These are phyloP conservation scores for Populus tomentosa DNA, from an alignment of 441 rosid species.

Conservation along the genomic window DNA sequence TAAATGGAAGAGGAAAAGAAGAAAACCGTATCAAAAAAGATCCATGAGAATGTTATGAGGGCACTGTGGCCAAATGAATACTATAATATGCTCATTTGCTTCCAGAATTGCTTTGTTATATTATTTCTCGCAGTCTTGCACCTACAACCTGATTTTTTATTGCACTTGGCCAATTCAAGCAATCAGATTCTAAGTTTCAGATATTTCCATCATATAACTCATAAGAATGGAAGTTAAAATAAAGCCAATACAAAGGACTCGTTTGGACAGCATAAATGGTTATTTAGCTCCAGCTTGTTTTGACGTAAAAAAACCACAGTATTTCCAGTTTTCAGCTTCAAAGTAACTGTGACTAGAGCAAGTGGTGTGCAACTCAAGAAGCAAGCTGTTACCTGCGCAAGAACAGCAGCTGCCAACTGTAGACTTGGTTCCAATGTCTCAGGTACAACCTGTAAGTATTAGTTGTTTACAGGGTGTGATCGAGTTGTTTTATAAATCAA, in stretches of 20 bases:
- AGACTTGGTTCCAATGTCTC: conserved; percentile 98
- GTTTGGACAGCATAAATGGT: neutral
- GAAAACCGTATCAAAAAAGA: neutral
- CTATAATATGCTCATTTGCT: neutral
- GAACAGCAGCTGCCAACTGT: conserved; percentile 98
- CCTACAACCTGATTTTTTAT: neutral
- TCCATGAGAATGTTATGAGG: neutral
- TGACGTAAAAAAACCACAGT: neutral
- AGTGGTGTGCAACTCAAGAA: neutral
- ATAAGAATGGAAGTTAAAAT: neutral
- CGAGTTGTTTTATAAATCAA: neutral
- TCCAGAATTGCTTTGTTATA: neutral
- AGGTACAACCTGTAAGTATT: conserved; percentile 76
- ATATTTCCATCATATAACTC: neutral
- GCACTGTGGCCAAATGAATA: neutral
- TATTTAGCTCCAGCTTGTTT: neutral
- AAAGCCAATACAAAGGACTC: neutral
- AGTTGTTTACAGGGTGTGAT: conserved; percentile 5
- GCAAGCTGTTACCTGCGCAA: conserved; percentile 65
- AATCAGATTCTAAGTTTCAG: neutral
- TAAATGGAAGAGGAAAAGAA: conserved; percentile 20
- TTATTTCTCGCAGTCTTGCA: neutral
- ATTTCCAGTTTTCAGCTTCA: neutral
- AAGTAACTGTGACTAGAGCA: neutral
- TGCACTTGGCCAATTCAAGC: neutral